These are phyloP conservation scores for Cyclocybe aegerita DNA, from an alignment of 768 basidiomycete genomes.

Conservation along the genomic window DNA sequence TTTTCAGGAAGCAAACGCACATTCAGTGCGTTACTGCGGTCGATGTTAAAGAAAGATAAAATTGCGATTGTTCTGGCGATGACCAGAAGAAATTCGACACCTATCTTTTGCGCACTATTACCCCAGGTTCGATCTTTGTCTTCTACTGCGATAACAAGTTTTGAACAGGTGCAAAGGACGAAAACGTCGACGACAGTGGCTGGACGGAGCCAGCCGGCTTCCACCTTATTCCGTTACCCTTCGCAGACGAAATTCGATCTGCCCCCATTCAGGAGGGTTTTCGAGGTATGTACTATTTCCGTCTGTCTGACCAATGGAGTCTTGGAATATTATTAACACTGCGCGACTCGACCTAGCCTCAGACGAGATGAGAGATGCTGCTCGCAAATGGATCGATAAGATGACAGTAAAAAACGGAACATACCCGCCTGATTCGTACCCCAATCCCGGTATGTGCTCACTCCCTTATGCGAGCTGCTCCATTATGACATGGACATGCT, in stretches of 20 bases:
- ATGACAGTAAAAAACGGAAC: conserved; percentile 73
- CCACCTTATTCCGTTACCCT: conserved; percentile 91
- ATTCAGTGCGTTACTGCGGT: conserved; percentile 82
- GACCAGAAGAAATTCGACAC: conserved; percentile 68
- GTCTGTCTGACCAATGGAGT: neutral
- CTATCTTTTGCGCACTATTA: conserved; percentile 79
- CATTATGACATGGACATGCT: neutral
- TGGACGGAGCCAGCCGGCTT: conserved; percentile 88
- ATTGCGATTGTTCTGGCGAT: conserved; percentile 78
- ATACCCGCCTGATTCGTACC: conserved; percentile 88
- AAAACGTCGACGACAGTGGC: conserved; percentile 66
- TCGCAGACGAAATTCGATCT: conserved; percentile 88
- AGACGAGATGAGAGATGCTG: conserved; percentile 64
- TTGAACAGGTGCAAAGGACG: conserved; percentile 46
- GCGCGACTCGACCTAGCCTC: conserved; percentile 47
- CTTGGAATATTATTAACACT: neutral
- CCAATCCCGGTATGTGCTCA: conserved; percentile 76
- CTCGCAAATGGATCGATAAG: conserved; percentile 75
- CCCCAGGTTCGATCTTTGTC: conserved; percentile 62
- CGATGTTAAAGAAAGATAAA: conserved; percentile 78
- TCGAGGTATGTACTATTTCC: conserved; percentile 46
- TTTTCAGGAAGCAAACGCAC: conserved; percentile 93
- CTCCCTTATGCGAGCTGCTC: neutral
- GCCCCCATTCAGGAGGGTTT: conserved; percentile 67
- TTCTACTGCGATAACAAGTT: neutral